Percentiles rank a stretch among this genome's conserved stretches.
These are phyloP conservation scores for Didymella keratinophila DNA, from an alignment of 2,329 filamentous ascomycete genomes.

Conservation along the genomic window DNA sequence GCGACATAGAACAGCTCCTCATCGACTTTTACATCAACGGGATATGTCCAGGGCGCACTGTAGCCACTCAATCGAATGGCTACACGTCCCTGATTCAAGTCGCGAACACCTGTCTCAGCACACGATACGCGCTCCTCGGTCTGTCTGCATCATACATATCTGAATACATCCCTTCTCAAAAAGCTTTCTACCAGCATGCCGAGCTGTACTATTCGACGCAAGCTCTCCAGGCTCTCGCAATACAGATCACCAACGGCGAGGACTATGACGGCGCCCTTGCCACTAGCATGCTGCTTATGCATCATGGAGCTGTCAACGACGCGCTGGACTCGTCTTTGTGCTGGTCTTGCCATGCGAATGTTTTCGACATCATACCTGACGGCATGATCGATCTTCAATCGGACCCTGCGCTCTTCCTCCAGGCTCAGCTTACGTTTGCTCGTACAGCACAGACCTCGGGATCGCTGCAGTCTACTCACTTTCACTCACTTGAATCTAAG, in stretches of 20 bases:
- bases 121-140: conserved; percentile 42
- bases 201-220: conserved; percentile 47
- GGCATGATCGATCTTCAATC: conserved; percentile 35
- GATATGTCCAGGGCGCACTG: conserved; percentile 43
- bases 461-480: conserved; percentile 29
- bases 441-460: conserved; percentile 38
- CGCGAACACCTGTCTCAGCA: conserved; percentile 40
- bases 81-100: conserved; percentile 36
- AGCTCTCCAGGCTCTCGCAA: conserved; percentile 38
- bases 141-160: conserved; percentile 45
- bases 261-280: conserved; percentile 42
- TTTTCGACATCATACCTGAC: conserved; percentile 41
- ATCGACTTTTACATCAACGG: conserved; percentile 45
- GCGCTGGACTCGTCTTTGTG: conserved; percentile 37
- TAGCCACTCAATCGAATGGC: conserved; percentile 37
- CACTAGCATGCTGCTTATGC: conserved; percentile 47
- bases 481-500: conserved; percentile 38
- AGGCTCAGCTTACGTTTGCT: conserved; percentile 39
- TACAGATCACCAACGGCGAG: conserved; percentile 40
- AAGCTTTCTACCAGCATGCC: conserved; percentile 40
- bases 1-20: conserved; percentile 40
- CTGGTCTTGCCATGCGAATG: conserved; percentile 46
- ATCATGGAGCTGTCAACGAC: conserved; percentile 40
- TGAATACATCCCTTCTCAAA: conserved; percentile 40
- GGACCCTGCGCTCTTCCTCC: conserved; percentile 41